Evolutionary conservation across 768 basidiomycete species (phyloP), one percentile per base, ranked within the genome.

Genomic region (Trametes cinnabarina): DNA sequence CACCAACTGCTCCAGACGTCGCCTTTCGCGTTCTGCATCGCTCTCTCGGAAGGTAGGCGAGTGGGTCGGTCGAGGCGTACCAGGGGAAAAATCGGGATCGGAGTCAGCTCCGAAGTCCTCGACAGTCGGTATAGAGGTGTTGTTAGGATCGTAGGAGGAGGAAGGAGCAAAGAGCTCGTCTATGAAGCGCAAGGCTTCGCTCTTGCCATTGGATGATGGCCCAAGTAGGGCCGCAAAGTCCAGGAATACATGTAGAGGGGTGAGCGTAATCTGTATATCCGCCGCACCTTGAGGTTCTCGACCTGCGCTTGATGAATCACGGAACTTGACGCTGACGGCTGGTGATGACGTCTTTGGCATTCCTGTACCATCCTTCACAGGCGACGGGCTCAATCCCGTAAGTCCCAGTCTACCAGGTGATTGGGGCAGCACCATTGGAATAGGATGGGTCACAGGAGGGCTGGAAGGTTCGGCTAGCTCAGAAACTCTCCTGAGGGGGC

Each of bases 201-300:
- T 69, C 28, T 54, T 43, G 4, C 43, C 52, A 15, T 53, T n/a
- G 66, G 63, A 6, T 68, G 70, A 65, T 63, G 73, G 63, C 57
- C 74, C 66, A 48, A 82, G 62, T 19, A 77, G 62, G 53, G 74
- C 68, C 32, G 72, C 79, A 44, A 92, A 73, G 68, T 95, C 92
- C 25, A 90, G 50, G 66, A 92, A 91, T n/a, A 89, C 40, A 65
- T 94, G 92, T 10, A 95, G 64, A 10, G 93, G 88, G 10, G 75
- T 74, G 8, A 82, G 47, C n/a, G 68, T 66, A n/a, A 83, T 65
- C 26, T 79, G 74, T 30, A 84, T 48, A 4, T 74, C 66, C 35
- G 70, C 28, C 7, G 52, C 42, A 39, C 14, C 51, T 26, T 34
- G 4, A 14, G 2, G 25, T 4, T 43, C 49, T 15, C 26, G 43